Conservation (phyloP, 768 basidiomycete species). For the Leucogyrophana mollusca region DNA sequence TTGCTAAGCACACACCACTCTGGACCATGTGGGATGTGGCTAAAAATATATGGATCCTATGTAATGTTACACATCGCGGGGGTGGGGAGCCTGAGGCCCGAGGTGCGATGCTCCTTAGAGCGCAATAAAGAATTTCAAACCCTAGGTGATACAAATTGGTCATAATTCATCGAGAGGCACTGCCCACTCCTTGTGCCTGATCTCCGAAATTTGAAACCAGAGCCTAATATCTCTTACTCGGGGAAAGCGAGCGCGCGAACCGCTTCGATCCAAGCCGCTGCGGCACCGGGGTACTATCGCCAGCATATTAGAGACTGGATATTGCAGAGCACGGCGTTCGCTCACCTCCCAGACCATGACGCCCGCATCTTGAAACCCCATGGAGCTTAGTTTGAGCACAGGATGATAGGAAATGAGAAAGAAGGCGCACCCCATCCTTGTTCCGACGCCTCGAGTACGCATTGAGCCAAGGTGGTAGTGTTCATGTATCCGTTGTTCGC, state of each 20-base stretch:
- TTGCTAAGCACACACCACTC: no score
- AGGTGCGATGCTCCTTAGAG: no score
- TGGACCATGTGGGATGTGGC: no score
- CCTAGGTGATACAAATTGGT: no score
- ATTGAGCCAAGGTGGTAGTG: slow-evolving; percentile 53
- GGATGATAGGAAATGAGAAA: neutral
- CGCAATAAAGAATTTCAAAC: no score
- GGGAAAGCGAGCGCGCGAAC: slow-evolving; percentile 38
- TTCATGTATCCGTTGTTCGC: slow-evolving; percentile 60
- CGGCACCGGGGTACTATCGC: slow-evolving; percentile 39
- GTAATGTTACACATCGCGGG: no score
- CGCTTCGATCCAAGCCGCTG: slow-evolving; percentile 37
- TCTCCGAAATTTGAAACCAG: neutral
- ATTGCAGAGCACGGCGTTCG: no score
- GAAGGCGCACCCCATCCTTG: neutral
- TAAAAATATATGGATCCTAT: no score
- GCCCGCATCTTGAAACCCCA: slow-evolving; percentile 6
- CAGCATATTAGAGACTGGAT: neutral
- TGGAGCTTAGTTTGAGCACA: neutral
- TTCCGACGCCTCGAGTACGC: slow-evolving; percentile 57
- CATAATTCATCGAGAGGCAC: no score
- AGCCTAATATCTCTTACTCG: slow-evolving; percentile 15
- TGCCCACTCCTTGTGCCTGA: neutral
- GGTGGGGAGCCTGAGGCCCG: no score
- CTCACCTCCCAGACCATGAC: slow-evolving; percentile 25